Evolutionary conservation across 768 basidiomycete species (phyloP), one percentile per base, ranked within the genome.

Genomic region (Pisolithus orientalis): DNA sequence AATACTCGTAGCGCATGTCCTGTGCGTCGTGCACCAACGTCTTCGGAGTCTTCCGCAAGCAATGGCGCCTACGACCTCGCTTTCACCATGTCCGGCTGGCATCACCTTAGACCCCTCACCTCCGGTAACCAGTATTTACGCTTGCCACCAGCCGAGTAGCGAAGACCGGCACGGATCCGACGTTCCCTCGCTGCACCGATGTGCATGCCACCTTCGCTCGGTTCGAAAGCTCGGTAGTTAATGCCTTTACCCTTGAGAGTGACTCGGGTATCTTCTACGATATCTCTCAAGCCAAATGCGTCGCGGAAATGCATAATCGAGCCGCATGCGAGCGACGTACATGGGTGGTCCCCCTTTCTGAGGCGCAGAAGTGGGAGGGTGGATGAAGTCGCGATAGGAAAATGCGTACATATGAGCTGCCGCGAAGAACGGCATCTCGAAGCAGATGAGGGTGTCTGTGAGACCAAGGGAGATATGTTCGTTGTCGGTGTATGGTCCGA

Each of bases 391-490:
- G 47, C 77, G 85, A 61, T 90, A 83, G 16, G 90, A 86, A 68
- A 99, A 99, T 28, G 96, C 96, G 62, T 87, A 97, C 73, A 89
- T 83, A 71, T 99, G 96, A 6, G 93, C 89, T 49, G 96, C 75
- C 2, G 96, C 95, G 64, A 98, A 98, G 53, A 98, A 70, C 0
- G 96, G 95, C 95, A 99, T 97, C 71, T 99, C 95, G 55, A 94
- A 71, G 71, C 94, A 96, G 61, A 97, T 91, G 53, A 98, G 77
- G 7, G 86, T 83, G 68, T 99, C 95, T 14, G 86, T 90, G 56
- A 95, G 78, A 6, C 90, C 90, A 24, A 95, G 76, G 1, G 93
- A 93, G 63, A 98, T 91, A 66, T 94, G 86, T 63, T 92, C 90
- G 28, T 75, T 74, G 66, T 94, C 89, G 7, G 84, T 89, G 70